phyloP scores from a whole-genome alignment of 2,329 filamentous ascomycete genomes.

The Apiospora aurea region DNA sequence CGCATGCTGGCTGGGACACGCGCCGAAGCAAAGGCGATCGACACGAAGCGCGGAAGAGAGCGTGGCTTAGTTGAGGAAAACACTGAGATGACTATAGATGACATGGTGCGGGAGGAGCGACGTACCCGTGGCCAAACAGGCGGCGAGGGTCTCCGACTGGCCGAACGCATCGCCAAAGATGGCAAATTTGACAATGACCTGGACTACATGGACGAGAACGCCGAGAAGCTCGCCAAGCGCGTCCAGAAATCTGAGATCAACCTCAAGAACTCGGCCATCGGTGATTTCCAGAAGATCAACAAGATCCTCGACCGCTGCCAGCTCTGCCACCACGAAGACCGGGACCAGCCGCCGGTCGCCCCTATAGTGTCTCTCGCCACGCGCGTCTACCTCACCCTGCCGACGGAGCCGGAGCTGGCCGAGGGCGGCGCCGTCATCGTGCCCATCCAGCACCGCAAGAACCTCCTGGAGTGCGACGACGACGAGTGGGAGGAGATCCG shows the following conservation, averaged over 20 bases:
- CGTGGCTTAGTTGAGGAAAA: constrained; percentile 88
- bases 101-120: constrained; percentile 95
- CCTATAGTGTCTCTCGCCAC: constrained; percentile 88
- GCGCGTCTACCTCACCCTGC: constrained; percentile 84
- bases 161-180: constrained; percentile 94
- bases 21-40: constrained; percentile 77
- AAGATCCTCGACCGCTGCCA: constrained; percentile 86
- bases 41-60: constrained; percentile 83
- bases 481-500: constrained; percentile 99
- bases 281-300: constrained; percentile 89
- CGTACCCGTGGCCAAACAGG: constrained; percentile 80
- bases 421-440: constrained; percentile 87
- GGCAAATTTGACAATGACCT: constrained; percentile 89
- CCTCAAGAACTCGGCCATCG: constrained; percentile 85
- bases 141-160: constrained; percentile 82
- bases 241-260: constrained; percentile 89
- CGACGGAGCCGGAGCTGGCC: constrained; percentile 87
- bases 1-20: constrained; percentile 80
- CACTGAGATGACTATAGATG: constrained; percentile 93
- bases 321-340: constrained; percentile 90
- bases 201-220: constrained; percentile 98
- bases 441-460: constrained; percentile 84
- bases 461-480: constrained; percentile 96
- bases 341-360: constrained; percentile 75
- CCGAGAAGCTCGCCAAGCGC: constrained; percentile 83